A percentile compares a stretch with the other conserved stretches of the same genome.
phyloP scores from a whole-genome alignment of 1,139 yeast genomes.

The Blastobotrys petasosporus region DNA sequence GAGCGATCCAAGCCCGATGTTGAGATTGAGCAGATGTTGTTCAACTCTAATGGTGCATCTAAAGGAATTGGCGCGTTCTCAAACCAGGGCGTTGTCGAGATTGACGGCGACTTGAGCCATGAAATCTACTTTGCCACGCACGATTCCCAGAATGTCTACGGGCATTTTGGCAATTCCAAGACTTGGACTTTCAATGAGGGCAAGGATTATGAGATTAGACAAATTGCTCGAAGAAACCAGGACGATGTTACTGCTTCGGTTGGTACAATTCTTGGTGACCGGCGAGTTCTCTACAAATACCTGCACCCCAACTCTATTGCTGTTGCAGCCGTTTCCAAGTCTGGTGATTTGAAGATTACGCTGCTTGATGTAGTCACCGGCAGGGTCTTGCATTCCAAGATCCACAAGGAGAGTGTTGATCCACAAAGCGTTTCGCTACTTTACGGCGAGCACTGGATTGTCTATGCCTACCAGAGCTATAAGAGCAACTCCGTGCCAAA shows the following conservation, averaged over 20 bases:
- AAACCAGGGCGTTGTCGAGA: conserved; percentile 2
- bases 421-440: conserved; percentile 45
- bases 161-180: conserved; percentile 9
- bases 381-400: conserved; percentile 46
- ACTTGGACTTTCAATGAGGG: conserved; percentile 27
- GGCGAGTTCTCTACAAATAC: conserved; percentile 78
- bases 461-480: conserved; percentile 56
- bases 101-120: conserved; percentile 4
- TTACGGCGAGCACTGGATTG: conserved; percentile 80
- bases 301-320: conserved; percentile 65
- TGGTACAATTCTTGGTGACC: conserved; percentile 65
- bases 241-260: conserved; percentile 51
- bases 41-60: neutral
- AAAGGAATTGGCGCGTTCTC: conserved; percentile 3
- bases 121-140: conserved; percentile 11
- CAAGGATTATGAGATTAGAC: conserved; percentile 36
- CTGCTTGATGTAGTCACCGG: conserved; percentile 71
- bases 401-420: conserved; percentile 35
- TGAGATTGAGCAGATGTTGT: conserved; percentile 1
- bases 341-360: conserved; percentile 38
- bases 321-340: conserved; percentile 42
- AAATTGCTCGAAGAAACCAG: conserved; percentile 39
- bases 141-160: conserved; percentile 5
- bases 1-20: conserved; percentile 15
- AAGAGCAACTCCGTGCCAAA: conserved; percentile 50